phyloP scores from a whole-genome alignment of 2,329 filamentous ascomycete genomes.

The Scytalidium sp. region DNA sequence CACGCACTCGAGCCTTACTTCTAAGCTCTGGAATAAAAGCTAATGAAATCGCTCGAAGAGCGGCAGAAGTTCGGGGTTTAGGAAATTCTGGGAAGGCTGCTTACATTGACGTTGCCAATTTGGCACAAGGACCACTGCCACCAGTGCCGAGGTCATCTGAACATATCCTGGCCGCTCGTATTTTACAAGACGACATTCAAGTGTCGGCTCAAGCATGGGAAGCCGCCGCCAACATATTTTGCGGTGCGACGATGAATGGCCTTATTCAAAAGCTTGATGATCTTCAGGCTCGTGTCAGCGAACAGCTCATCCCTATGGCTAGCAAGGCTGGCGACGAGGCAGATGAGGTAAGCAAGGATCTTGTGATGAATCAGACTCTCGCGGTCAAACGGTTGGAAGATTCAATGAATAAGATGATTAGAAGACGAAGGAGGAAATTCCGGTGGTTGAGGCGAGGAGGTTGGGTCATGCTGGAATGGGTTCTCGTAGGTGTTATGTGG shows the following conservation, averaged over 20 bases:
- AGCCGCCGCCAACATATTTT: constrained; percentile 56
- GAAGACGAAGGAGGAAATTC: constrained; percentile 64
- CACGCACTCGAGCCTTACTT: constrained; percentile 72
- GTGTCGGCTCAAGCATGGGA: constrained; percentile 48
- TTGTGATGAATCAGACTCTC: constrained; percentile 74
- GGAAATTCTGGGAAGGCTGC: constrained; percentile 7
- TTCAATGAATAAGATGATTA: constrained; percentile 71
- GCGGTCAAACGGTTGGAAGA: constrained; percentile 80
- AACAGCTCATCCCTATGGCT: constrained; percentile 53
- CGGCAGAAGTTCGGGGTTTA: constrained; percentile 32
- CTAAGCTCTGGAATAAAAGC: constrained; percentile 89
- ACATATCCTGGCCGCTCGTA: constrained; percentile 48
- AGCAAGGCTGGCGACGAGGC: constrained; percentile 72
- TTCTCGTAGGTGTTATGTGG: constrained; percentile 87
- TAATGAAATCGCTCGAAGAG: constrained; percentile 69
- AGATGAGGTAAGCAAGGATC: constrained; percentile 72
- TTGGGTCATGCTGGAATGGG: constrained; percentile 85
- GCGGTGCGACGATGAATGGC: constrained; percentile 50
- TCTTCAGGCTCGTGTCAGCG: constrained; percentile 34
- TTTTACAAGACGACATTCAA: constrained; percentile 44
- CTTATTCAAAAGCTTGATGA: constrained; percentile 43
- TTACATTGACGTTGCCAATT: constrained; percentile 20
- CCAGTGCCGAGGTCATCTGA: constrained; percentile 21
- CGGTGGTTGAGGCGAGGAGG: constrained; percentile 72
- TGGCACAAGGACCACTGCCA: constrained; percentile 12